Evolutionary conservation across 2,329 filamentous ascomycete genomes (phyloP), one percentile per base, ranked within the genome.

Genomic region (Colletotrichum echinochloae): DNA sequence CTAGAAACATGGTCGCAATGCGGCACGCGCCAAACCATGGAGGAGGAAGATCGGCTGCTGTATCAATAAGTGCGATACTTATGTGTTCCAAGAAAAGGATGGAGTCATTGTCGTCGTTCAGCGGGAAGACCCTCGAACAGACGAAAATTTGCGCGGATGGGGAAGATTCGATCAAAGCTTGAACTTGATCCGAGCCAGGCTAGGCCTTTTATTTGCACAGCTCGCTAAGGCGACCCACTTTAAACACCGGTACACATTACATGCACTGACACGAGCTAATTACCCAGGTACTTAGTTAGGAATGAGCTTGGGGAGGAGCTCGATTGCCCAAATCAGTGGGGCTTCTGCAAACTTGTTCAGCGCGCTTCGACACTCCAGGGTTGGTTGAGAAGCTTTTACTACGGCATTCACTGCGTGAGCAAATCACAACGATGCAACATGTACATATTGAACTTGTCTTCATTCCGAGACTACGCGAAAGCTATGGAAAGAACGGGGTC

Each of bases 1-100:
- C 80, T 76, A 91, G 91, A 74, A 91, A 77, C 89, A 91, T 91
- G 65, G 75, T 81, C 73, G 65, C 62, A 28, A n/a, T 48, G 30
- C 11, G 60, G 55, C 52, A 60, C 61, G 37, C 44, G 54, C 52
- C 41, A 11, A 35, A 54, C 56, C 48, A 49, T 62, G 37, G 41
- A n/a, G 18, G 20, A 20, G 12, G 8, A 28, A 26, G 11, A 54
- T 28, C 8, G 12, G 20, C 20, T 59, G 65, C 20, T 57, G 68
- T 68, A 71, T 68, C 57, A 63, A 63, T 67, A 67, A 67, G 57
- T 48, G 14, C 54, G 59, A 71, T 67, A 68, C 68, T 71, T 57
- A 68, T 33, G 64, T 46, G 35, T 37, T 56, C 5, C 16, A 41
- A 4, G 30, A 41, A 54, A 30, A 30, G 16, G 51, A 48, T 39